These are phyloP conservation scores for Zelopaecilomyces penicillatus DNA, from an alignment of 2,329 filamentous ascomycete species.

Conservation along the genomic window DNA sequence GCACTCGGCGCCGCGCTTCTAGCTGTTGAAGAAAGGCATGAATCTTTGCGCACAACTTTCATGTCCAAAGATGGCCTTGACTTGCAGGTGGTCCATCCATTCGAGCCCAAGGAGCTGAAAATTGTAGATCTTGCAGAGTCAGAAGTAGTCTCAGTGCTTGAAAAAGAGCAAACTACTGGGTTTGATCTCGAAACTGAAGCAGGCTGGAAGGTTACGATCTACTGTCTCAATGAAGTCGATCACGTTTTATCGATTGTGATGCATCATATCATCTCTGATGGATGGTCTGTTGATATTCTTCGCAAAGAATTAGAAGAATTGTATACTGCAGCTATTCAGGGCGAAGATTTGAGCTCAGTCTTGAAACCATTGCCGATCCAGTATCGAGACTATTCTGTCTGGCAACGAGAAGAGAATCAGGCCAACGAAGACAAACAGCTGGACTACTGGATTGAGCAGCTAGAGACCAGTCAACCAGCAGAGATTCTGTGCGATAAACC, in stretches of 20 bases:
- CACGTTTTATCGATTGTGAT: constrained; percentile 13
- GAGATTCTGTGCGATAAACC: constrained; percentile 12
- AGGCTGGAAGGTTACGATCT: constrained; percentile 12
- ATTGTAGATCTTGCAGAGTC: constrained; percentile 4
- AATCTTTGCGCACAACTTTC: constrained; percentile 7
- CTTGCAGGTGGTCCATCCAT: constrained; percentile 9
- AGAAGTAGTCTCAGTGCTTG: not conserved
- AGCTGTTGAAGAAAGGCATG: constrained; percentile 5
- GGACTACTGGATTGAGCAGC: constrained; percentile 15
- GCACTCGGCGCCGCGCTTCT: constrained; percentile 2
- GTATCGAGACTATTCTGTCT: constrained; percentile 18
- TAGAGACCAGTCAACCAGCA: constrained; percentile 11
- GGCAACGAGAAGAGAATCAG: constrained; percentile 15
- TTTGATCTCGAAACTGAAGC: constrained; percentile 9
- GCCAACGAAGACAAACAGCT: constrained; percentile 12
- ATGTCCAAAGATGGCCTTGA: constrained; percentile 1
- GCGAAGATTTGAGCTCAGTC: constrained; percentile 3
- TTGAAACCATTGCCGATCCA: constrained; percentile 14
- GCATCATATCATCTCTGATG: constrained; percentile 18
- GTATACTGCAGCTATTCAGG: constrained; percentile 9
- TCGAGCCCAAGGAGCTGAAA: not conserved
- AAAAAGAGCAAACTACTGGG: constrained; percentile 5
- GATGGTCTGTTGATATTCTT: constrained; percentile 16
- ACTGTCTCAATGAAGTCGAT: constrained; percentile 1
- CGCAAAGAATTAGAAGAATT: constrained; percentile 6